Evolutionary conservation across 345 rosid species (phyloP), one percentile per base, ranked within the genome.

Genomic region (Jatropha curcas): DNA sequence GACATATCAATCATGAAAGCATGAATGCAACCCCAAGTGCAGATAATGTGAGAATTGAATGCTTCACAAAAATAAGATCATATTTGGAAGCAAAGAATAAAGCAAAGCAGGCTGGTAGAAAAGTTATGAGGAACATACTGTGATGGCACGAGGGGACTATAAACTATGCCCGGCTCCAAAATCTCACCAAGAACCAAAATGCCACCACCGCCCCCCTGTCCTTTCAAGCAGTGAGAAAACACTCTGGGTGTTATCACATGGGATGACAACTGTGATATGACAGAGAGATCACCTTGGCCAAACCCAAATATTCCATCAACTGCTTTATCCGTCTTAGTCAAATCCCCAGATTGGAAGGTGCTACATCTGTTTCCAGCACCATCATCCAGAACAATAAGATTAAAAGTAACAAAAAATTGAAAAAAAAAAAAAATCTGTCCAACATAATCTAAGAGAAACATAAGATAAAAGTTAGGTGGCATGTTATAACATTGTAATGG

Each of bases 101-200:
- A 46, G n/a, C 46, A 24, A 52, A 12, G 45, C 20, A 33, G 67
- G 46, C 7, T 6, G 65, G n/a, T 27, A 45, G 31, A 20, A 33
- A 33, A 56, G 11, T 66, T 22, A 6, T 6, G 33, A 9, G 45
- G 58, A 22, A 65, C 78, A 57, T 74, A 79, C 82, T 74, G 82
- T 17, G 82, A 79, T 35, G 78, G 75, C 41, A 79, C 82, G 48
- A 79, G 78, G 27, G 82, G 77, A 66, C 68, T 79, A 52, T 79
- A 79, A 59, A 74, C 74, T n/a, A 79, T 74, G 67, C 75, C 60
- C 59, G 82, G 82, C 78, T 79, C 82, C 77, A 79, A 58, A 65
- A 79, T 79, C 75, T 79, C 82, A 39, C 82, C 82, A 43, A 79
- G 82, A 52, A 79, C 82, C 71, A 79, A 66, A 56, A 74, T 79